Conservation (phyloP, 768 basidiomycete genomes). For the Rhizopogon salebrosus region DNA sequence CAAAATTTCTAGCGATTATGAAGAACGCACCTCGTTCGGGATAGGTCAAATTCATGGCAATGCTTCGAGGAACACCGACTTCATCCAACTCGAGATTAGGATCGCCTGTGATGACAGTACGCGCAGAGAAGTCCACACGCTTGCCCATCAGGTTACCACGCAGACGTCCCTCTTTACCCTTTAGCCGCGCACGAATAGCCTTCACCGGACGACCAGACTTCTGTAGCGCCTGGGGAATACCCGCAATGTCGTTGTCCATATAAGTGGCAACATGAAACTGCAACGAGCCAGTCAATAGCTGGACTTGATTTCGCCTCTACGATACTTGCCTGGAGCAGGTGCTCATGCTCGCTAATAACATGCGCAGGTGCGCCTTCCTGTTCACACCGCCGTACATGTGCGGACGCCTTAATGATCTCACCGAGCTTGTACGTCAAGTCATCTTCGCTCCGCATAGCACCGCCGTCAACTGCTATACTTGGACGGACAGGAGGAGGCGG, state of each 20-base stretch:
- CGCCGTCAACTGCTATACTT: slow-evolving; percentile 95
- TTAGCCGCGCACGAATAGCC: slow-evolving; percentile 94
- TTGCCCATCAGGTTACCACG: slow-evolving; percentile 99
- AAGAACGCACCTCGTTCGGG: slow-evolving; percentile 80
- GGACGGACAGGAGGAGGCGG: slow-evolving; percentile 98
- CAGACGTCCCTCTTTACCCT: slow-evolving; percentile 97
- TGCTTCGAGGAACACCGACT: slow-evolving; percentile 91
- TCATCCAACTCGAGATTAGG: slow-evolving; percentile 95
- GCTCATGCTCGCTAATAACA: slow-evolving; percentile 93
- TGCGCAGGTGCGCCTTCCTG: slow-evolving; percentile 97
- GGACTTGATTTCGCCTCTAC: neutral
- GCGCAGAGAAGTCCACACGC: slow-evolving; percentile 98
- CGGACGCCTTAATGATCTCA: slow-evolving; percentile 94
- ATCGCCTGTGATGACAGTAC: slow-evolving; percentile 98
- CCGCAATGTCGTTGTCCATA: slow-evolving; percentile 99
- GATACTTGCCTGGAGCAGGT: slow-evolving; percentile 79
- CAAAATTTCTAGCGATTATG: neutral
- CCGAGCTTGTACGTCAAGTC: slow-evolving; percentile 98
- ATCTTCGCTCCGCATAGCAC: slow-evolving; percentile 94
- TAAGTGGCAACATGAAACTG: slow-evolving; percentile 99
- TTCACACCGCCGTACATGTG: slow-evolving; percentile 86
- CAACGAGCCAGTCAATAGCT: neutral
- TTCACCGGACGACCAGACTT: slow-evolving; percentile 98
- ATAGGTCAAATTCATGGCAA: slow-evolving; percentile 97
- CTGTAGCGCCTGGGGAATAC: slow-evolving; percentile 94